Conservation (phyloP, 1,284 basidiomycete species). For the Caloboletus firmus region DNA sequence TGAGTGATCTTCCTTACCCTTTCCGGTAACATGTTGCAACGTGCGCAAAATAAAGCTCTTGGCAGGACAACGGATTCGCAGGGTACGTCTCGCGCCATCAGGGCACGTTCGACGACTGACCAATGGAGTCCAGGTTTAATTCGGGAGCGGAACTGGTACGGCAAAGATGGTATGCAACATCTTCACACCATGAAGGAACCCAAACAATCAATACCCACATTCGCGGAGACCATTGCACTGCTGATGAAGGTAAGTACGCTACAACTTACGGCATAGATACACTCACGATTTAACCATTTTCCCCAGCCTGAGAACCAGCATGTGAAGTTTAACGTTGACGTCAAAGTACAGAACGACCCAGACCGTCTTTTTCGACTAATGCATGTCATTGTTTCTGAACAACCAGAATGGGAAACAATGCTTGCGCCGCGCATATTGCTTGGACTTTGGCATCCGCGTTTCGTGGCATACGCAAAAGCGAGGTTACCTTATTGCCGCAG, state of each 20-base stretch:
- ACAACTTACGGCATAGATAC: constrained; percentile 5
- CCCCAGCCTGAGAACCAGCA: constrained; percentile 78
- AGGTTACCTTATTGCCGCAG: constrained; percentile 82
- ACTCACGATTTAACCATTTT: constrained; percentile 6
- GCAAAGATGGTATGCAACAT: constrained; percentile 76
- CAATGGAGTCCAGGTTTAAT: constrained; percentile 54
- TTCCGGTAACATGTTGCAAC: constrained; percentile 22
- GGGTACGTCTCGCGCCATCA: constrained; percentile 42
- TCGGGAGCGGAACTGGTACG: constrained; percentile 69
- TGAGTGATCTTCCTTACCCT: constrained; percentile 21
- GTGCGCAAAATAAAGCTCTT: constrained; percentile 47
- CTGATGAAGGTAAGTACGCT: constrained; percentile 66
- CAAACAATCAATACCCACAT: constrained; percentile 84
- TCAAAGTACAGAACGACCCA: constrained; percentile 93
- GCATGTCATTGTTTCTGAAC: constrained; percentile 68
- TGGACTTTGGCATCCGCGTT: constrained; percentile 92
- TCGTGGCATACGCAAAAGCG: constrained; percentile 74
- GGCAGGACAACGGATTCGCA: constrained; percentile 67
- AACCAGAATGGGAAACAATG: constrained; percentile 73
- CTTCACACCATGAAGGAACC: constrained; percentile 83
- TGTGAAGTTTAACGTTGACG: constrained; percentile 89
- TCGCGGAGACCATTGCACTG: constrained; percentile 77
- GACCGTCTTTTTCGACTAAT: constrained; percentile 85
- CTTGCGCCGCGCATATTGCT: constrained; percentile 91
- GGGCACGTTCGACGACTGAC: constrained; percentile 24